Conservation (phyloP, 1,139 yeast species). For the Zygosaccharomyces pseudobailii region DNA sequence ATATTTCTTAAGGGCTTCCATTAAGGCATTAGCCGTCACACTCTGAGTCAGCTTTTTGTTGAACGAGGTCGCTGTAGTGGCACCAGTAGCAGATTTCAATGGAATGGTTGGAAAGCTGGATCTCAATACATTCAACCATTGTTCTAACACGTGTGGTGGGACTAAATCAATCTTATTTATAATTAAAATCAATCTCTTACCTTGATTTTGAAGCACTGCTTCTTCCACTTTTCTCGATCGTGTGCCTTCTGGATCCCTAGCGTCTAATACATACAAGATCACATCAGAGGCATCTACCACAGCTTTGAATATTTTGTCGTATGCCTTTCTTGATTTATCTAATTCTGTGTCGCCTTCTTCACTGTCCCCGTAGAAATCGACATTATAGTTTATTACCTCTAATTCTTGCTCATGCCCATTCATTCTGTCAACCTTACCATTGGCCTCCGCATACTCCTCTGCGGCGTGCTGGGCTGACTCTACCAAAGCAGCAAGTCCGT, state of each 20-base stretch:
- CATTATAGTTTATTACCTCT: conserved; percentile 50
- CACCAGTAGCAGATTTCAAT: conserved; percentile 60
- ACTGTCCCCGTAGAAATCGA: conserved; percentile 41
- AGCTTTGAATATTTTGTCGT: conserved; percentile 78
- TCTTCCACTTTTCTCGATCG: conserved; percentile 89
- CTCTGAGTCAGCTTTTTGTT: conserved; percentile 72
- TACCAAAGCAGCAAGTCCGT: conserved; percentile 77
- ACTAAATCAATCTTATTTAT: conserved; percentile 89
- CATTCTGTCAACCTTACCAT: conserved; percentile 31
- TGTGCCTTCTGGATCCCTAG: conserved; percentile 95
- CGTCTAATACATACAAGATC: conserved; percentile 85
- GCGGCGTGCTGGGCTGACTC: conserved; percentile 90
- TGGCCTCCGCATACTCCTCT: conserved; percentile 52
- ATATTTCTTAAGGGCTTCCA: conserved; percentile 80
- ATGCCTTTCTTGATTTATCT: conserved; percentile 88
- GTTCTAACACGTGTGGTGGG: conserved; percentile 75
- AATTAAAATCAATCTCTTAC: conserved; percentile 79
- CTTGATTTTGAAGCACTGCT: conserved; percentile 73
- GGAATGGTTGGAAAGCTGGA: conserved; percentile 91
- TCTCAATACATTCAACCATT: conserved; percentile 79
- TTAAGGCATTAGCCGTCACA: conserved; percentile 66
- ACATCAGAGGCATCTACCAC: conserved; percentile 90
- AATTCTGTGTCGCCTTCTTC: conserved; percentile 46
- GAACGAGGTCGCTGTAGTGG: conserved; percentile 62
- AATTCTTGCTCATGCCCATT: conserved; percentile 29